Evolutionary conservation across 441 rosid species (phyloP), one percentile per base, ranked within the genome.

Genomic region (Euphorbia schlechtendalii): DNA sequence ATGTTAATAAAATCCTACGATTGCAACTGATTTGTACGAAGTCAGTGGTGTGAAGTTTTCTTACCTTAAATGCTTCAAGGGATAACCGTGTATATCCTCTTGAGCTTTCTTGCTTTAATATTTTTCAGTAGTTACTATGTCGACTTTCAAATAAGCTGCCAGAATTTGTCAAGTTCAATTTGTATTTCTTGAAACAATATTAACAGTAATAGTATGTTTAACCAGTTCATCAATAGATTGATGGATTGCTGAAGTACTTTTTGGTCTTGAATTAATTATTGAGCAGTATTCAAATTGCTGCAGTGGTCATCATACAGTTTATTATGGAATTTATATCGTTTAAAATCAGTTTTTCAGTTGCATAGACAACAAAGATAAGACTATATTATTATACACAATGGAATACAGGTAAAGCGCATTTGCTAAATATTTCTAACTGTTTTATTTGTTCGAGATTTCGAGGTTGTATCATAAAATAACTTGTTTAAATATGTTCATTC

Each of bases 1-100:
- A 38, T 20, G 57, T 61, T 65, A 69, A 79, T 72, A 76, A 76
- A 63, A 30, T 10, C 43, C 12, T 24, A 25, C 20, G 2, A 45
- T 45, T 57, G 22, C 67, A 54, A 34, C 21, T 22, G 55, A 28
- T 34, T 15, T 51, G 14, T 59, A 13, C 49, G 6, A 46, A n/a
- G n/a, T 62, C 18, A 4, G 32, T 18, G 61, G 0, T 15, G 24
- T 7, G 24, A 45, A 56, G 58, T 17, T 45, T 15, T 43, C 15
- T 63, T 25, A 53, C 28, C 70, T 59, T 32, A 32, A n/a, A 18
- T 30, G 28, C 21, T 10, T 56, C 18, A 27, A 18, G 17, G 57
- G 5, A 36, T 8, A 34, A 27, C 3, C 58, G 38, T 45, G 59
- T 11, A 27, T 11, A 22, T 48, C 22, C 11, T 58, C 24, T 49